These are phyloP conservation scores for Amanita pseudoporphyria DNA, from an alignment of 768 basidiomycete genomes.

Conservation along the genomic window DNA sequence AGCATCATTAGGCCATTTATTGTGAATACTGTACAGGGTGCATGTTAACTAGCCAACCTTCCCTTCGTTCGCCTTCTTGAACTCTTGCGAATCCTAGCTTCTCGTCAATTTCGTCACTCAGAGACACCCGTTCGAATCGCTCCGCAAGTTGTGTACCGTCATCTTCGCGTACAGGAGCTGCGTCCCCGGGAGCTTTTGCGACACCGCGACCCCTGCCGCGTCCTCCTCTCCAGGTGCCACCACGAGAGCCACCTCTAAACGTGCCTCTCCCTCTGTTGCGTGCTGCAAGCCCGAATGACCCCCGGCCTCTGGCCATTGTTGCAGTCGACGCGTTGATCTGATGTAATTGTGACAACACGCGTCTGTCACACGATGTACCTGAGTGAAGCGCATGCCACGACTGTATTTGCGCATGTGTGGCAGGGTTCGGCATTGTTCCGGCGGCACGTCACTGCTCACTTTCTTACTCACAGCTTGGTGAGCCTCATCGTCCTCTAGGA, in stretches of 20 bases:
- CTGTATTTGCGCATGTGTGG: background rate
- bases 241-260: conserved; percentile 39
- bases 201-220: conserved; percentile 46
- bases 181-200: conserved; percentile 30
- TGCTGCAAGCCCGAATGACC: conserved; percentile 48
- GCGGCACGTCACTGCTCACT: background rate
- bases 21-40: conserved; percentile 62
- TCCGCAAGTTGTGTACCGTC: conserved; percentile 86
- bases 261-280: conserved; percentile 36
- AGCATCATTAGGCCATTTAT: background rate
- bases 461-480: background rate
- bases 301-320: conserved; percentile 42
- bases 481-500: background rate
- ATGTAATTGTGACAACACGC: conserved; percentile 11
- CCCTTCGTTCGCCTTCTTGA: conserved; percentile 66
- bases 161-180: conserved; percentile 66
- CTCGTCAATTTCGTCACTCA: conserved; percentile 86
- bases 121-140: conserved; percentile 67
- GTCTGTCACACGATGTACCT: conserved; percentile 5
- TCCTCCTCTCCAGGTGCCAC: conserved; percentile 43
- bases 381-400: background rate
- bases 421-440: background rate
- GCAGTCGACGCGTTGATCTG: background rate
- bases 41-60: conserved; percentile 99
- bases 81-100: conserved; percentile 81